Evolutionary conservation across 1,284 basidiomycete species (phyloP), one percentile per base, ranked within the genome.

Genomic region (Hortiboletus rubellus): DNA sequence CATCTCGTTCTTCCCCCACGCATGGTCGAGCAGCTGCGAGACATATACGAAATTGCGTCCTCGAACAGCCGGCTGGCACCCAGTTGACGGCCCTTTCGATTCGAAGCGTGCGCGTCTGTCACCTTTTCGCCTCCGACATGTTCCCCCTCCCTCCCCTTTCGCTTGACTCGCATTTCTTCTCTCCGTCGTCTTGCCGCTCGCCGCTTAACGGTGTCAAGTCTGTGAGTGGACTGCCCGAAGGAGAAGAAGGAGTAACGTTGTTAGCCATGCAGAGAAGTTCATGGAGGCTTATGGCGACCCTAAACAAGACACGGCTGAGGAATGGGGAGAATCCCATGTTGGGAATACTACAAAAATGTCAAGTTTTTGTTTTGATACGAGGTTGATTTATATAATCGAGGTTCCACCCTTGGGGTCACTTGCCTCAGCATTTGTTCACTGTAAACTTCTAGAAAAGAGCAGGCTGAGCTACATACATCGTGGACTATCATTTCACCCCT

Each of bases 1-100:
- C 75, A 99, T 99, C 62, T 95, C 99, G 80, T 99, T 99, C 79
- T 18, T 18, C 18, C 18, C 97, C 97, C 2, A 99, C 96, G 79
- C 96, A 70, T 99, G 1, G 18, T 99, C 65, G 83, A 86, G 51
- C 82, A 83, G 22, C 79, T 99, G 30, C 80, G 89, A 49, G 91
- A 95, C 70, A 89, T 95, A 82, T 97, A 97, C 74, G 89, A 93
- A 68, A 18, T 1, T 80, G 87, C 63, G 82, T 90, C 60, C 84
- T 96, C 62, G 81, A 85, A 46, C 80, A 84, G 62, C 85, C 85
- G 31, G 55, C 47, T 15, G 58, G 52, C n/a, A 41, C 44, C 3
- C 72, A 41, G 18, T 18, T 33, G 44, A 59, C 7, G 55, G 60
- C 6, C 50, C 64, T 34, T 71, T 72, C 41, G 60, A 69, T 18